A percentile compares a stretch with the other conserved stretches of the same genome.
phyloP scores from a whole-genome alignment of 805 yeast genomes.

The Maudiozyma serrabonitensis region DNA sequence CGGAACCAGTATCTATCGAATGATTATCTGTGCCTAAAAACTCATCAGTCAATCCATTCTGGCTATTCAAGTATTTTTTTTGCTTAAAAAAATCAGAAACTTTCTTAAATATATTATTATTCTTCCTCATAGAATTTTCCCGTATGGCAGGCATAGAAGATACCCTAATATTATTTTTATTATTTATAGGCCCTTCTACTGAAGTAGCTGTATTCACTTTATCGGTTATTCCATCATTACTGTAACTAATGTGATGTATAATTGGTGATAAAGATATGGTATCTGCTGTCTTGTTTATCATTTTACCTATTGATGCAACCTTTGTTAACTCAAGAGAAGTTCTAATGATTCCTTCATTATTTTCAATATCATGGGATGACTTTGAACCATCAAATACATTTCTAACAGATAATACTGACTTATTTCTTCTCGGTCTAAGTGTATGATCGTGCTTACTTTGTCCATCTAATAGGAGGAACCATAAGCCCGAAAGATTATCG shows the following conservation, averaged over 20 bases:
- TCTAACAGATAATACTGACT: constrained; percentile 27
- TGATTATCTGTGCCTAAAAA: not conserved
- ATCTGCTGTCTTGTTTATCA: constrained; percentile 4
- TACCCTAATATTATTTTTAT: not conserved
- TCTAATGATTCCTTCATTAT: constrained; percentile 5
- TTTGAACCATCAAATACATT: constrained; percentile 21
- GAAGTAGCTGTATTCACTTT: not conserved
- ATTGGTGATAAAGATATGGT: not conserved
- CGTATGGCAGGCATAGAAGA: not conserved
- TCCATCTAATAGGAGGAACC: constrained; percentile 55
- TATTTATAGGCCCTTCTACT: not conserved
- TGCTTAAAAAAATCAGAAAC: constrained; percentile 29
- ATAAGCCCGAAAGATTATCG: constrained; percentile 66
- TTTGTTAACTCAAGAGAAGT: constrained; percentile 5
- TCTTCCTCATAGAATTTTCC: constrained; percentile 13
- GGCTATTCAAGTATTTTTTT: constrained; percentile 5
- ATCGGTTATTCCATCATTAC: not conserved
- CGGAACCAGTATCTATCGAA: not conserved
- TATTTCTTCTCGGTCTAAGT: constrained; percentile 28
- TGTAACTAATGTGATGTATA: not conserved
- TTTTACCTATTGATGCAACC: constrained; percentile 9
- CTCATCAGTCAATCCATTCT: not conserved
- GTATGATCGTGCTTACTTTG: constrained; percentile 27
- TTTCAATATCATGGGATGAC: not conserved
- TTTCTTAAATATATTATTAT: constrained; percentile 24